Evolutionary conservation across 2,329 filamentous ascomycete genomes (phyloP), one percentile per base, ranked within the genome.

Genomic region (Colletotrichum shisoi): DNA sequence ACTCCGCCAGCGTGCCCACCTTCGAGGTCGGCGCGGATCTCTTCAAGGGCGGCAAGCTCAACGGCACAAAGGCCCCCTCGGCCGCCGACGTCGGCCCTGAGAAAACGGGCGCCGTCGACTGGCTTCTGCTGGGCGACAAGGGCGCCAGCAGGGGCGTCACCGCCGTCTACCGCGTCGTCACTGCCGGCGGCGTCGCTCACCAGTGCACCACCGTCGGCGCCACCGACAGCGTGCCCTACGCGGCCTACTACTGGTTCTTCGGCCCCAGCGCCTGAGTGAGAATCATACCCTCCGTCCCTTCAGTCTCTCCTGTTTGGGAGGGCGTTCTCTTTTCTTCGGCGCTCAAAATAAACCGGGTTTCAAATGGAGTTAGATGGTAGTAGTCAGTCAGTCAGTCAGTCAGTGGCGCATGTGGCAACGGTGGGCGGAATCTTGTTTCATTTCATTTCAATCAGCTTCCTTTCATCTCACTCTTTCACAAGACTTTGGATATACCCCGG

Each of bases 171-270:
- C 84, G 85, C 53, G 85, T 88, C 52, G 70, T 79, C 66, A 87
- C 85, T 0, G 81, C 83, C 15, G 85, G 85, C 2, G 85, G 85
- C 24, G 75, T 69, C 68, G 73, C 80, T 1, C 74, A 82, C 71
- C 71, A 78, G 4, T 88, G 85, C 74, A 69, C 69, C 51, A 67
- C 62, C 0, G 76, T 75, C 1, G 76, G 76, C n/a, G 78, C 80
- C 48, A 68, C 72, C 19, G 80, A 84, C 72, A 87, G 84, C 74
- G 82, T 86, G 31, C 80, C 82, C 3, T 88, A 88, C 73, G 72
- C 84, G 1, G 79, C 85, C n/a, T 81, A 79, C 70, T 88, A 88
- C 77, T 88, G 85, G 85, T 82, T 87, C 73, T 88, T 81, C 71
- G 80, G 76, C 21, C 79, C 63, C 46, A 62, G 63, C 42, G 65